Conservation (phyloP, 768 basidiomycete species). For the Suillus variegatus region DNA sequence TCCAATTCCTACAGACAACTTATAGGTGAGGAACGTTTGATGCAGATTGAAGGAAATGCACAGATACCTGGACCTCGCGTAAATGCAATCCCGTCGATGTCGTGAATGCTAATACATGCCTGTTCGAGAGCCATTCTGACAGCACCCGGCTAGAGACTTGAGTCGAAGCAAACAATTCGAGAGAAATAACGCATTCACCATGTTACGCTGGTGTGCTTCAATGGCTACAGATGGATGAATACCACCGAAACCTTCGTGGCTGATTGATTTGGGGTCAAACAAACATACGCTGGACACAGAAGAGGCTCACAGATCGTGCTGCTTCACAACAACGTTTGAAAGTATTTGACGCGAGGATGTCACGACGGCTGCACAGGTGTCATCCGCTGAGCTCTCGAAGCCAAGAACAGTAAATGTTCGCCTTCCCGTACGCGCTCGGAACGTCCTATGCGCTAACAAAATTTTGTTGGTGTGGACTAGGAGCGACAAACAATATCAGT, state of each 20-base stretch:
- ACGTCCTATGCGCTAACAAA: not conserved
- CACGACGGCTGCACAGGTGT: slow-evolving; percentile 90
- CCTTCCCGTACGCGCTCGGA: not conserved
- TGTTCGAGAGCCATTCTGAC: slow-evolving; percentile 68
- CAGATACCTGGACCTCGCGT: slow-evolving; percentile 80
- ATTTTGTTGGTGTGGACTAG: too few species aligned
- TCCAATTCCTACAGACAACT: slow-evolving; percentile 56
- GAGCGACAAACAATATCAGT: not conserved
- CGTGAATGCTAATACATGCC: slow-evolving; percentile 55
- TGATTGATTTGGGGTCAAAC: slow-evolving; percentile 2
- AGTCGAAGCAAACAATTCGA: not conserved
- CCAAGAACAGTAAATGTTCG: slow-evolving; percentile 64
- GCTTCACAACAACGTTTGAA: slow-evolving; percentile 86
- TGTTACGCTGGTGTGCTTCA: slow-evolving; percentile 73
- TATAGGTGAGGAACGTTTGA: not conserved
- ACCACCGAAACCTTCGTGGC: slow-evolving; percentile 49
- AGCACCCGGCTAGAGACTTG: slow-evolving; percentile 61
- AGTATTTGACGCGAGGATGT: slow-evolving; percentile 67
- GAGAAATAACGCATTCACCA: slow-evolving; percentile 45
- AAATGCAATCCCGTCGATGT: slow-evolving; percentile 87
- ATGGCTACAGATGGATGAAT: slow-evolving; percentile 82
- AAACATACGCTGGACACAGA: not conserved
- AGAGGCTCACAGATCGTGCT: slow-evolving; percentile 58
- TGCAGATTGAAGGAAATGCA: slow-evolving; percentile 9
- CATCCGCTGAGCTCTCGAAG: slow-evolving; percentile 90